These are phyloP conservation scores for Fraxinus excelsior DNA, from an alignment of 257 asterid species.

Conservation along the genomic window DNA sequence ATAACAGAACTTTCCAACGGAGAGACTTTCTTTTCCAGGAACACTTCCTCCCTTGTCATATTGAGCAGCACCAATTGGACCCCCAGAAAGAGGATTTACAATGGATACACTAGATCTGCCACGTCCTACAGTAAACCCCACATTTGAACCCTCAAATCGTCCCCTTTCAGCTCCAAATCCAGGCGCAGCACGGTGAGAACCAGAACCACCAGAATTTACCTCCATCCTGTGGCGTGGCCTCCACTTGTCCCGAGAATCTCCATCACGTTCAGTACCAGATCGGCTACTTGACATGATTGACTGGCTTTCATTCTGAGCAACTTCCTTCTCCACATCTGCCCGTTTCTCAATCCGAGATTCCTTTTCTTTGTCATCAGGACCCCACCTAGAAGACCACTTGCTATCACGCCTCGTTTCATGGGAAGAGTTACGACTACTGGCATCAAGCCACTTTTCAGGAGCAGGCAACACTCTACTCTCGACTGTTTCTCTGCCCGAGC, in stretches of 20 bases:
- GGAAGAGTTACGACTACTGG: conserved; percentile 60
- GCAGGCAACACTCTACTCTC: conserved; percentile 65
- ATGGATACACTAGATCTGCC: conserved; percentile 65
- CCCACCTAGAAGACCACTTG: conserved; percentile 98
- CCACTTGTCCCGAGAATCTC: conserved; percentile 98
- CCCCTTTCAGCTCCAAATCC: conserved; percentile 93
- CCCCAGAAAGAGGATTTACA: conserved; percentile 48
- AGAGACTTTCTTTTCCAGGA: conserved; percentile 49
- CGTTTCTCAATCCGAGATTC: conserved; percentile 69
- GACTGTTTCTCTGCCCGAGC: conserved; percentile 67
- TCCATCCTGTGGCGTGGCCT: conserved; percentile 98
- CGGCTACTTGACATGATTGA: conserved; percentile 56
- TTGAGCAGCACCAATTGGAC: conserved; percentile 56
- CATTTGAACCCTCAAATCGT: conserved; percentile 67
- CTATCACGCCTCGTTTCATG: conserved; percentile 84
- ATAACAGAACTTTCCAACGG: conserved; percentile 49
- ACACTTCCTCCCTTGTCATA: conserved; percentile 45
- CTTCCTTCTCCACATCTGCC: conserved; percentile 80
- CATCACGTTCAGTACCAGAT: conserved; percentile 70
- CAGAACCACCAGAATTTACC: conserved; percentile 58
- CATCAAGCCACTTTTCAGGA: conserved; percentile 82
- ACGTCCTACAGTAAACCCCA: conserved; percentile 89
- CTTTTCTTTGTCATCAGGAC: conserved; percentile 96
- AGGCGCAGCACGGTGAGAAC: conserved; percentile 86
- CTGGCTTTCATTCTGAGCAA: conserved; percentile 60